Evolutionary conservation across 768 basidiomycete genomes (phyloP), one percentile per base, ranked within the genome.

Genomic region (Termitomyces sp.): DNA sequence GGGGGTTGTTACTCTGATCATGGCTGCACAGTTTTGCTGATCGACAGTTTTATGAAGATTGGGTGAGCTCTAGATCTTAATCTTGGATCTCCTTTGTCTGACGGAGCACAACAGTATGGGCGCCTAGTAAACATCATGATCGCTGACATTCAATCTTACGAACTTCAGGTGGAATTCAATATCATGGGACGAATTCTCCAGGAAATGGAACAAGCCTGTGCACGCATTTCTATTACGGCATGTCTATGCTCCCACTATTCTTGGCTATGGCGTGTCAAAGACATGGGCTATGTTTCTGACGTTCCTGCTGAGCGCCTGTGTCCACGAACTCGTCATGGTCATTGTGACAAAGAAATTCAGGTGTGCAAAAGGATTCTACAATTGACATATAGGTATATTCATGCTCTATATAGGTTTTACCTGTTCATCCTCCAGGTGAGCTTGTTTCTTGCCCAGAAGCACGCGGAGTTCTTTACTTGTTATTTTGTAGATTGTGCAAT

Each of bases 181-280:
- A 0, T 92, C 93, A 2, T 94, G 90, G 91, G 96, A 98, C 63
- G 93, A 98, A 71, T 98, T 96, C 70, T 91, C 95, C 3, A 86
- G 97, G 45, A 95, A 96, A 74, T 98, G 97, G 96, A 98, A 98
- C 74, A 94, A 92, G 62, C 96, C 96, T 11, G 96, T 98, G 33
- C 88, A 98, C 63, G 80, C 81, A n/a, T 92, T 92, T 81, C 83
- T 99, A 40, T 80, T 98, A 18, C 86, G 93, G 11, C 97, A 99
- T 68, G 94, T 99, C 33, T 99, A 99, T 65, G 88, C 94, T 3
- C 89, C 94, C 10, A 85, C 92, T 7, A 92, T 96, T 56, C 75
- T 82, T 46, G 82, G 85, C 54, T 89, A 91, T 70, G 79, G 83
- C 58, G 72, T 97, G 52, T 90, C 91, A 44, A 83, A 81, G 57